Conservation (phyloP, 2,329 filamentous ascomycete species). For the Curvularia sp. region DNA sequence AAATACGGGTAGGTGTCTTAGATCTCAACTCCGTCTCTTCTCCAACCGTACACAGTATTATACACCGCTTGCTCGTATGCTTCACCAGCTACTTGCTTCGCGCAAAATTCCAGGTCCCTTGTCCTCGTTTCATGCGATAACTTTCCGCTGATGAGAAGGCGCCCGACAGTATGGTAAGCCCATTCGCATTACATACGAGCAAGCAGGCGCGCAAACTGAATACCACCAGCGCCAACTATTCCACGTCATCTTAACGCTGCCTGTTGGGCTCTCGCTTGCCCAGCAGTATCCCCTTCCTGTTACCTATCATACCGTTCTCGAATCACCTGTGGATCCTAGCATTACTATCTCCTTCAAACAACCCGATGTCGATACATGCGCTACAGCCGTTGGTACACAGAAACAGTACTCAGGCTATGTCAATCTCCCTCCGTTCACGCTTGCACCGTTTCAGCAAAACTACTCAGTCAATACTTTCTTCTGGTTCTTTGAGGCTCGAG, state of each 20-base stretch:
- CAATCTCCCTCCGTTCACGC: conserved; percentile 61
- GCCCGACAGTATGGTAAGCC: conserved; percentile 14
- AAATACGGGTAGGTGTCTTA: conserved; percentile 3
- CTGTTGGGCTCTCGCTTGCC: conserved; percentile 33
- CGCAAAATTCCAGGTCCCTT: conserved; percentile 12
- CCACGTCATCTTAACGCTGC: conserved; percentile 24
- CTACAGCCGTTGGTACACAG: conserved; percentile 69
- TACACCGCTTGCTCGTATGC: conserved; percentile 1
- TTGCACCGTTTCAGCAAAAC: conserved; percentile 58
- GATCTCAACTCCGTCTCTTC: neutral
- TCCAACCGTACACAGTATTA: neutral
- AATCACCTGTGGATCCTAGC: conserved; percentile 67
- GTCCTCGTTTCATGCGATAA: conserved; percentile 27
- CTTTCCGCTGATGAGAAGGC: conserved; percentile 9
- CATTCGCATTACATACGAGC: neutral
- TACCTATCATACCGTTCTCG: conserved; percentile 60
- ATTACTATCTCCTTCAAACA: conserved; percentile 74
- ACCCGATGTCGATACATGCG: conserved; percentile 67
- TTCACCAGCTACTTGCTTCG: neutral
- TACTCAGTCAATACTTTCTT: conserved; percentile 69
- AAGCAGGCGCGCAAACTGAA: neutral
- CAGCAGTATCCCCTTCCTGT: conserved; percentile 54
- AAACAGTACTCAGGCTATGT: conserved; percentile 74
- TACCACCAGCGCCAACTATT: conserved; percentile 6
- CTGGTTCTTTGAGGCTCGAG: conserved; percentile 68